These are phyloP conservation scores for Penicillium lagena DNA, from an alignment of 495 filamentous ascomycete species.

Conservation along the genomic window DNA sequence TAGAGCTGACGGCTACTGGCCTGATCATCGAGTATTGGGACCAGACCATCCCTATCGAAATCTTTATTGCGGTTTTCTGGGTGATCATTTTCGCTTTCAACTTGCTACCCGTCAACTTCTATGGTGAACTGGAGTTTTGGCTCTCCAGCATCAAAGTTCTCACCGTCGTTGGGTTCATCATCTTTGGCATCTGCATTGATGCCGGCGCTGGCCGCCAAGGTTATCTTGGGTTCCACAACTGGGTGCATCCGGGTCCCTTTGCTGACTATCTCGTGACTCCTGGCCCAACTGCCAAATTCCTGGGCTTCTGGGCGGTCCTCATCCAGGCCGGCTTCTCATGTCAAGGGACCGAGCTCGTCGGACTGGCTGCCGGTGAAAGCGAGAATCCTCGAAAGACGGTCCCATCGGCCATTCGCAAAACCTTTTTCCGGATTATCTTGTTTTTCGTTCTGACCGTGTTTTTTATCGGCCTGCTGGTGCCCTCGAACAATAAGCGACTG, in stretches of 20 bases:
- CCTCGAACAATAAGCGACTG: constrained; percentile 24
- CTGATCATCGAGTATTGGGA: constrained; percentile 66
- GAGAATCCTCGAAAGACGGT: constrained; percentile 56
- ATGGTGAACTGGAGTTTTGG: constrained; percentile 54
- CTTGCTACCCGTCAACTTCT: constrained; percentile 43
- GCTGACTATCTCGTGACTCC: constrained; percentile 40
- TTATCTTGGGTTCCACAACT: constrained; percentile 52
- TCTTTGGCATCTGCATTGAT: constrained; percentile 53
- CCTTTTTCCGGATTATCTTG: constrained; percentile 61
- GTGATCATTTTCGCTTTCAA: constrained; percentile 55
- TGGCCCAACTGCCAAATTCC: constrained; percentile 20
- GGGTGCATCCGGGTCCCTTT: constrained; percentile 57
- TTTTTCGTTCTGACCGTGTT: constrained; percentile 59
- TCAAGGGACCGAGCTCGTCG: constrained; percentile 58
- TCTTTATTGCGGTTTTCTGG: constrained; percentile 63
- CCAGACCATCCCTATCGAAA: constrained; percentile 44
- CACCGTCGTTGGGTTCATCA: constrained; percentile 50
- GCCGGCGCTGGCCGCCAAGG: constrained; percentile 48
- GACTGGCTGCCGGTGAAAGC: constrained; percentile 60
- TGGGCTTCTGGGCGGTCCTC: constrained; percentile 32
- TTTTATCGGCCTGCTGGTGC: constrained; percentile 58
- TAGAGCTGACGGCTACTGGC: constrained; percentile 60
- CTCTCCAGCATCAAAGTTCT: constrained; percentile 52
- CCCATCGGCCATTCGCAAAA: constrained; percentile 57
- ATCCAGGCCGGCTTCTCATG: constrained; percentile 55